Evolutionary conservation across 768 basidiomycete genomes (phyloP).

Genomic region (Amyloporia xantha): DNA sequence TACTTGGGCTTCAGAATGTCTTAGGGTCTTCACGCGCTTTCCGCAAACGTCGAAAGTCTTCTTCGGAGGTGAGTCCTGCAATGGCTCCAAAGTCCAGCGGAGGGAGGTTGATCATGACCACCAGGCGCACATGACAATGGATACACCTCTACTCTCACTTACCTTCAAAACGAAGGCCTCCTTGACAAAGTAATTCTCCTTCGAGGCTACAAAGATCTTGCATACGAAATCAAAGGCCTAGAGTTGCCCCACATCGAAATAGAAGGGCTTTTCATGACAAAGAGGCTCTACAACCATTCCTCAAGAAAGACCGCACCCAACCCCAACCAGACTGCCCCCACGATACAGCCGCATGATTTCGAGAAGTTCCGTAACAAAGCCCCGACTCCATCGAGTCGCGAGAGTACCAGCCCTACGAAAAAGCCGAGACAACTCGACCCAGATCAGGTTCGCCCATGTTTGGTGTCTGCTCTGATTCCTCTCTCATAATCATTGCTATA

Average conservation of each 20-base stretch:
- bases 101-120: no score
- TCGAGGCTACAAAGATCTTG: constrained; percentile 33
- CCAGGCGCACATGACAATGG: constrained; percentile 36
- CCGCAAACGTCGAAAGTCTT: constrained; percentile 34
- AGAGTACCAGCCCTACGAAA: constrained; percentile 5
- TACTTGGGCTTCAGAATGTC: constrained; percentile 27
- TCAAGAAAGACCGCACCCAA: constrained; percentile 4
- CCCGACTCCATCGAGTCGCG: constrained; percentile 3
- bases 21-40: constrained; percentile 52
- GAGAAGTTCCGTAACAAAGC: constrained; percentile 20
- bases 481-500: constrained; percentile 4
- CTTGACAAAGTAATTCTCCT: constrained; percentile 32
- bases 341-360: constrained; percentile 16
- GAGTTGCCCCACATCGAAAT: constrained; percentile 27
- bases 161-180: constrained; percentile 32
- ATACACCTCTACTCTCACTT: constrained; percentile 31
- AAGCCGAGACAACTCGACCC: constrained; percentile 8
- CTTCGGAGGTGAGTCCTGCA: constrained; percentile 30
- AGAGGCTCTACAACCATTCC: constrained; percentile 20
- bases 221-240: constrained; percentile 27
- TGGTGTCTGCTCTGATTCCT: not conserved
- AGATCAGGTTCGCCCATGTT: constrained; percentile 8
- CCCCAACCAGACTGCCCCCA: not conserved
- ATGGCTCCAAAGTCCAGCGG: no score
- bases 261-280: constrained; percentile 31